These are phyloP conservation scores for Neocallimastix lanati DNA, from an alignment of 192 early-diverging fungal genomes.

Conservation along the genomic window DNA sequence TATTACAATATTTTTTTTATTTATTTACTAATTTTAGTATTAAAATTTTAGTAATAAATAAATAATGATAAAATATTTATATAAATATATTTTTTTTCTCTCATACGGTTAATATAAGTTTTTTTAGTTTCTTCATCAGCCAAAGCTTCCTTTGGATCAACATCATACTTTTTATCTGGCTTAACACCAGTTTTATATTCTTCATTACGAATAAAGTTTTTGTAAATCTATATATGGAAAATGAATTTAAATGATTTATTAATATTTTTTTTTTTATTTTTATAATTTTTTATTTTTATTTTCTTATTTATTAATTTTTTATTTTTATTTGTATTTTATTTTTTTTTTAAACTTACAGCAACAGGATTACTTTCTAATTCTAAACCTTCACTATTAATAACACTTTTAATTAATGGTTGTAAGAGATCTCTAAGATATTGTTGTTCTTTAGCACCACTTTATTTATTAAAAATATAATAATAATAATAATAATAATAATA, in stretches of 20 bases:
- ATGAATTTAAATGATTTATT: no score
- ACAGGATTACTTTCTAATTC: conserved; percentile 80
- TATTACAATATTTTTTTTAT: not conserved
- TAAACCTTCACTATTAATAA: conserved; percentile 55
- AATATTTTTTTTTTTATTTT: no score
- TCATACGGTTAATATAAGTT: conserved; percentile 15
- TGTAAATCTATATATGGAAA: conserved; percentile 77
- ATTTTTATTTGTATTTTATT: not conserved
- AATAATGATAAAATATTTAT: no score
- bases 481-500: not conserved
- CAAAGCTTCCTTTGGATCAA: conserved; percentile 59
- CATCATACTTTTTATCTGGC: conserved; percentile 51
- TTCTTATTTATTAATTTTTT: no score
- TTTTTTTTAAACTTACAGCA: conserved; percentile 1
- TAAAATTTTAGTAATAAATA: no score
- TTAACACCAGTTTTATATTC: conserved; percentile 74
- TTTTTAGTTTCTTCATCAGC: conserved; percentile 50
- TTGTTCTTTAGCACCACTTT: conserved; percentile 79
- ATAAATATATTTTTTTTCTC: no score
- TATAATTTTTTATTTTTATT: no score
- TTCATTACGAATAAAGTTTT: conserved; percentile 68
- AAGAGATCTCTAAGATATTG: conserved; percentile 73
- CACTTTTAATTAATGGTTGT: conserved; percentile 57
- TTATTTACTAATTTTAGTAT: no score
- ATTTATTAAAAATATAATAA: not conserved